Evolutionary conservation across 2,329 filamentous ascomycete species (phyloP), one percentile per base, ranked within the genome.

Genomic region (Thermoascus crustaceus): DNA sequence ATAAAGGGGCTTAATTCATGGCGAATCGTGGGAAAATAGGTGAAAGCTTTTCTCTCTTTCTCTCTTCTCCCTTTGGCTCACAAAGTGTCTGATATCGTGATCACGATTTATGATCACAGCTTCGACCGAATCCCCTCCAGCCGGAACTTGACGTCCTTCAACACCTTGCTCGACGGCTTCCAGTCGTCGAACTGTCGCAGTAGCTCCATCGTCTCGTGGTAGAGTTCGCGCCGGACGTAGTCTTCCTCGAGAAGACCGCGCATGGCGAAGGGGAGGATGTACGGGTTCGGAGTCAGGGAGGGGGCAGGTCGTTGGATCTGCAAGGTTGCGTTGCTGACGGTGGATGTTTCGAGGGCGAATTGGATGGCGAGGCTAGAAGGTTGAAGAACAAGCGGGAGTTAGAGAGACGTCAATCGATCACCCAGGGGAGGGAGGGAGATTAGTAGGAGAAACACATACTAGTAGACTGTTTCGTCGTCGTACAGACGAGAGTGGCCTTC

Each of bases 111-210:
- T 4, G 26, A 25, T 52, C 48, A 78, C 7, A 95, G 66, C 63
- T 87, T 93, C 31, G 86, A 94, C 52, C 85, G 75, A 29, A 98
- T 85, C 2, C 82, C 89, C 64, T 96, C 91, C 13, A 98, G 68
- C 42, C 91, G 73, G 61, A 93, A 96, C 61, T 94, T 94, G 30
- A 98, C 88, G 61, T 98, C 91, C 64, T 91, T 94, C 39, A 98
- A 64, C 27, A 84, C 84, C 66, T 96, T 98, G 5, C 80, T 94
- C 0, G 71, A 73, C 1, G 91, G 91, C 54, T 83, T 88, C 91
- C 91, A 98, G 35, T 85, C 78, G 56, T 96, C 88, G 60, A 96
- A 98, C 58, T 94, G 79, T 40, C 69, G 71, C n/a, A 98, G 67
- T 33, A 98, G 61, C 52, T 86, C 76, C 41, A 76, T 75, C 5